Conservation (phyloP, 1,284 basidiomycete genomes). For the Rhodofomes roseus region DNA sequence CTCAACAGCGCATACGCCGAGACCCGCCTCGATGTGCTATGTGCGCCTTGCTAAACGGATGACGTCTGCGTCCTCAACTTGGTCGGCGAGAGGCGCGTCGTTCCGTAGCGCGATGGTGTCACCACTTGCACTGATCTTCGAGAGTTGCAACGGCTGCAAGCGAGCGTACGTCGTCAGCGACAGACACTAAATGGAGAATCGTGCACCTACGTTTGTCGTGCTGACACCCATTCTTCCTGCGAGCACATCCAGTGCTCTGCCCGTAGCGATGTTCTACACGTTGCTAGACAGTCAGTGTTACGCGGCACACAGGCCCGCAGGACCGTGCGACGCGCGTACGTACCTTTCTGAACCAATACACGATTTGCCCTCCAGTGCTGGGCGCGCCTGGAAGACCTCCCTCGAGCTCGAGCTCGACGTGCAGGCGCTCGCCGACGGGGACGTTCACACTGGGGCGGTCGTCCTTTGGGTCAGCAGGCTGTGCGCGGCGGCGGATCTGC, state of each 20-base stretch:
- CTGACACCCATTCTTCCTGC: slow-evolving; percentile 25
- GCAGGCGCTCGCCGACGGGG: slow-evolving; percentile 51
- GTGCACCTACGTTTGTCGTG: slow-evolving; percentile 2
- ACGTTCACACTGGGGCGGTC: slow-evolving; percentile 32
- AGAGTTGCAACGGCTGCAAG: slow-evolving; percentile 22
- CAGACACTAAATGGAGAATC: background rate
- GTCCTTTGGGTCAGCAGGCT: slow-evolving; percentile 57
- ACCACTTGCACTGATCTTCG: slow-evolving; percentile 1
- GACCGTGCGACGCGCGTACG: background rate
- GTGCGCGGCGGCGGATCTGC: slow-evolving; percentile 68
- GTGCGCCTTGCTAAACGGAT: background rate
- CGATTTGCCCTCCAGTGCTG: slow-evolving; percentile 31
- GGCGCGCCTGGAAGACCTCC: slow-evolving; percentile 18
- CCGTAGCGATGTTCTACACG: slow-evolving; percentile 32
- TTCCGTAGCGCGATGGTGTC: background rate
- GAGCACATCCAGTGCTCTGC: slow-evolving; percentile 36
- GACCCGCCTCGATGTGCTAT: background rate
- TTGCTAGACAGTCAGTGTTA: too few species aligned
- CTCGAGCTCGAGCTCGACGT: slow-evolving; percentile 43
- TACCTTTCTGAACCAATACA: slow-evolving; percentile 72
- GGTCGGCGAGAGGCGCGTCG: background rate
- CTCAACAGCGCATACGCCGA: too few species aligned
- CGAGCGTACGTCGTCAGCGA: background rate
- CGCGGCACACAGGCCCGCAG: too few species aligned
- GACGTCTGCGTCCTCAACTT: background rate